Percentiles rank a stretch among this genome's conserved stretches.
phyloP scores from a whole-genome alignment of 495 filamentous ascomycete genomes.

The Penicillium ucsense region DNA sequence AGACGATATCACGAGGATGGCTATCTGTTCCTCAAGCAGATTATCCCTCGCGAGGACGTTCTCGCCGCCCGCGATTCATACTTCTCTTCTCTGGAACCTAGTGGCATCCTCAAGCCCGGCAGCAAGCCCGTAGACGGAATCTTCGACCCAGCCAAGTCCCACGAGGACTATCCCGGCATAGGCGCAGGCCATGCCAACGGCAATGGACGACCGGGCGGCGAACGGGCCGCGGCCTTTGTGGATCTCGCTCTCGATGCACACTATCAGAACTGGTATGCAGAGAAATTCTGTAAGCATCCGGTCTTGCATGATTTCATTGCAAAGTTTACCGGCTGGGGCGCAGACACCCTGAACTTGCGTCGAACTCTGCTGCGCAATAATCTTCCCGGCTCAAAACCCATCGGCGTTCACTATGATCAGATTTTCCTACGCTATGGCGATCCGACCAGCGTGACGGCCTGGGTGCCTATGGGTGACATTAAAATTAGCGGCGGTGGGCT shows the following conservation, averaged over 20 bases:
- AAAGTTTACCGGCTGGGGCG: conserved; percentile 44
- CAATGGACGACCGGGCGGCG: conserved; percentile 39
- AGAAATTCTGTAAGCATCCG: conserved; percentile 48
- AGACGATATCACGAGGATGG: conserved; percentile 45
- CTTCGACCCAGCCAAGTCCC: conserved; percentile 41
- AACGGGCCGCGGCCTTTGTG: conserved; percentile 38
- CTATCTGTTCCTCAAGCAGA: conserved; percentile 50
- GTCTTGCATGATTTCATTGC: conserved; percentile 42
- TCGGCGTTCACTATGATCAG: conserved; percentile 58
- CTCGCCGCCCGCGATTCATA: conserved; percentile 46
- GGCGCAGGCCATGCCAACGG: conserved; percentile 42
- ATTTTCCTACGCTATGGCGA: conserved; percentile 54
- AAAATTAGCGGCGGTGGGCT: conserved; percentile 47
- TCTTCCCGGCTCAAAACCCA: conserved; percentile 47
- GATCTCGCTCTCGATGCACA: conserved; percentile 47
- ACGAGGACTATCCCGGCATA: conserved; percentile 45
- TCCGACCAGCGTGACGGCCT: conserved; percentile 49
- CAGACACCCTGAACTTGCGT: conserved; percentile 37
- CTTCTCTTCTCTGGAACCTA: conserved; percentile 45
- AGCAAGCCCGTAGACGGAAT: conserved; percentile 36
- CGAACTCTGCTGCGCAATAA: conserved; percentile 49
- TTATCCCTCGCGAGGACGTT: conserved; percentile 49
- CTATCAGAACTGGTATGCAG: conserved; percentile 46
- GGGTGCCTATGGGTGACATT: conserved; percentile 56
- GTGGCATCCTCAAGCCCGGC: conserved; percentile 42